Evolutionary conservation across 1,139 yeast species (phyloP).

Genomic region (Diutina siamensis): DNA sequence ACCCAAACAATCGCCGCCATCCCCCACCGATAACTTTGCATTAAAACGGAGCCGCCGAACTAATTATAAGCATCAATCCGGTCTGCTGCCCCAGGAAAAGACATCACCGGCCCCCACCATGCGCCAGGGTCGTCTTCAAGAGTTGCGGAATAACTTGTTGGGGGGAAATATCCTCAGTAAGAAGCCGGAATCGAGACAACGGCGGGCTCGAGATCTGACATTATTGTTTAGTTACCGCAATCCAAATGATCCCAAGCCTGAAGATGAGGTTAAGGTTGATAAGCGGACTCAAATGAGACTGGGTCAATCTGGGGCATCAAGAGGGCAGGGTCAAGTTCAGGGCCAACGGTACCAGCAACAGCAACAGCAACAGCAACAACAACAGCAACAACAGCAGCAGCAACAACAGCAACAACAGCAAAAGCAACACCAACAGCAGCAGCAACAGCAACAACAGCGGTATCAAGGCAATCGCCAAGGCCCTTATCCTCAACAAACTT

Average conservation of each 20-base stretch:
- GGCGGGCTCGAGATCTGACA: background rate
- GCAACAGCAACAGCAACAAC: conserved; percentile 7
- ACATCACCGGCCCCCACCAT: conserved; percentile 7
- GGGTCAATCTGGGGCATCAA: background rate
- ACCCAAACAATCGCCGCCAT: background rate
- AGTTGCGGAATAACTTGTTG: conserved; percentile 18
- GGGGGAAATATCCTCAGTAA: conserved; percentile 7
- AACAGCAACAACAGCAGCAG: conserved; percentile 9
- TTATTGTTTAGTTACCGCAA: conserved; percentile 3
- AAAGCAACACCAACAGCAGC: conserved; percentile 8
- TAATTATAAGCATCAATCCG: conserved; percentile 25
- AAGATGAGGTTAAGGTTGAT: too few relatives aligned
- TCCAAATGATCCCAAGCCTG: background rate
- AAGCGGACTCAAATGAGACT: too few relatives aligned
- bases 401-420: conserved; percentile 5
- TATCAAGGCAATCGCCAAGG: background rate
- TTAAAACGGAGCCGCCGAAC: conserved; percentile 29
- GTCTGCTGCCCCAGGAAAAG: background rate
- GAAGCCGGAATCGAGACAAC: background rate
- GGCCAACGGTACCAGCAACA: background rate
- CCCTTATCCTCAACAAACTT: background rate
- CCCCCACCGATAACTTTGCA: background rate
- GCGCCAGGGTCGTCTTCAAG: conserved; percentile 19
- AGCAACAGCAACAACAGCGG: background rate
- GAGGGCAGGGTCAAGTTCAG: background rate